These are phyloP conservation scores for Tylopilus vinaceipallidus DNA, from an alignment of 768 basidiomycete genomes.

Conservation along the genomic window DNA sequence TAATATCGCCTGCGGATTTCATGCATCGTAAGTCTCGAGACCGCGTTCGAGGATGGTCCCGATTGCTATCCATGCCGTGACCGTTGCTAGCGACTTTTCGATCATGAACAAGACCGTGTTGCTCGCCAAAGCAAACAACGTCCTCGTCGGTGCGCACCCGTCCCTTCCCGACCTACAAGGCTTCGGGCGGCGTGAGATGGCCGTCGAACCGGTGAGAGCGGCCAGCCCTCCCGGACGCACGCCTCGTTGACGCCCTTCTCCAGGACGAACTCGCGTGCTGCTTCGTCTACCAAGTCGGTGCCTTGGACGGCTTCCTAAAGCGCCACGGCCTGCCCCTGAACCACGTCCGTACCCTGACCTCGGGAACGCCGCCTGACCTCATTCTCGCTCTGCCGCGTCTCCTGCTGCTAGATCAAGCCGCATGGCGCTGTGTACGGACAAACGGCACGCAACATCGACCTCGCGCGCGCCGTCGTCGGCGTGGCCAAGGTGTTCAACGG, in stretches of 20 bases:
- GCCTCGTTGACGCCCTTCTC: not conserved
- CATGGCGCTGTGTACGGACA: constrained; percentile 65
- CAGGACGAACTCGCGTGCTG: constrained; percentile 56
- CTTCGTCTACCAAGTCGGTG: constrained; percentile 69
- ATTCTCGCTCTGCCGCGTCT: not conserved
- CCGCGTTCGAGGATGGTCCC: not conserved
- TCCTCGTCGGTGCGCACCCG: constrained; percentile 66
- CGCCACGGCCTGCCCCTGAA: constrained; percentile 49
- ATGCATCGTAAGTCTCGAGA: constrained; percentile 47
- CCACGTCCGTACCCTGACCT: constrained; percentile 41
- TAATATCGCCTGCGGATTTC: constrained; percentile 68
- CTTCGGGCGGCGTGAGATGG: constrained; percentile 66
- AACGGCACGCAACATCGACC: constrained; percentile 50
- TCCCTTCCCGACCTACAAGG: constrained; percentile 60
- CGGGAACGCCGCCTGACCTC: not conserved
- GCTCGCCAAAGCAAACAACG: constrained; percentile 54
- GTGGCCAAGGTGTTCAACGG: constrained; percentile 50
- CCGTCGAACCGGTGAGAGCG: constrained; percentile 50
- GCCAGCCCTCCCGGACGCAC: not conserved
- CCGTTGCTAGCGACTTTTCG: constrained; percentile 50
- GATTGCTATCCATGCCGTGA: not conserved
- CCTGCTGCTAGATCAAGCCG: constrained; percentile 47
- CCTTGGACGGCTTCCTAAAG: constrained; percentile 57
- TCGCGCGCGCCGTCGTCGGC: constrained; percentile 53
- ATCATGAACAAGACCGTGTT: constrained; percentile 63